phyloP scores from a whole-genome alignment of 352 stramenopile genomes.

The Phytophthora sp. region DNA sequence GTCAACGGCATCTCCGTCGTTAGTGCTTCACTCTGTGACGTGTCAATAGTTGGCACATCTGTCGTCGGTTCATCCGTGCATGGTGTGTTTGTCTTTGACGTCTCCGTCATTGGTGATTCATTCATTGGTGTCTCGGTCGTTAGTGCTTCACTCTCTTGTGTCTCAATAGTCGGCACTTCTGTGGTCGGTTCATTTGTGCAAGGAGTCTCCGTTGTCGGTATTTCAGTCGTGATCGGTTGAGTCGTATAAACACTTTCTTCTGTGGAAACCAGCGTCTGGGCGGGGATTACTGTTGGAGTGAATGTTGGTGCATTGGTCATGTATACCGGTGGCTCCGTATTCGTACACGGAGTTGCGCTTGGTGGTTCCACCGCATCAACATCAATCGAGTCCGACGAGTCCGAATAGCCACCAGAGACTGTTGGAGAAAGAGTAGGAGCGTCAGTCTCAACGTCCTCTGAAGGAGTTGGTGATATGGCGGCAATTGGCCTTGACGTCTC shows the following conservation, averaged over 20 bases:
- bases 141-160: neutral
- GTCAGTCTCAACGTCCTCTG: conserved; percentile 6
- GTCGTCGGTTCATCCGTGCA: neutral
- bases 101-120: neutral
- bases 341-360: conserved; percentile 4
- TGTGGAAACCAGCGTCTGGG: neutral
- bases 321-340: neutral
- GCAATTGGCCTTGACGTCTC: conserved; percentile 2
- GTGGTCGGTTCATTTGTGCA: neutral
- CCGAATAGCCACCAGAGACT: neutral
- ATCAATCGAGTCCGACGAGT: neutral
- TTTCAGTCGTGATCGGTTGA: neutral
- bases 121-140: neutral
- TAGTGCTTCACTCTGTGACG: neutral
- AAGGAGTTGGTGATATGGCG: neutral
- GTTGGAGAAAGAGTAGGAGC: neutral
- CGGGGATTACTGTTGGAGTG: conserved; percentile 3
- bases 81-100: conserved; percentile 2
- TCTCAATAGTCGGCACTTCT: neutral
- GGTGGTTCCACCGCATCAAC: neutral
- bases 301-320: conserved; percentile 14
- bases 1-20: neutral
- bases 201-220: neutral
- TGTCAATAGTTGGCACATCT: neutral
- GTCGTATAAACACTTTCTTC: conserved; percentile 11